A percentile compares a stretch with the other conserved stretches of the same genome.
Conservation (phyloP, 331 rosid genomes). For the Quercus tomentella region DNA sequence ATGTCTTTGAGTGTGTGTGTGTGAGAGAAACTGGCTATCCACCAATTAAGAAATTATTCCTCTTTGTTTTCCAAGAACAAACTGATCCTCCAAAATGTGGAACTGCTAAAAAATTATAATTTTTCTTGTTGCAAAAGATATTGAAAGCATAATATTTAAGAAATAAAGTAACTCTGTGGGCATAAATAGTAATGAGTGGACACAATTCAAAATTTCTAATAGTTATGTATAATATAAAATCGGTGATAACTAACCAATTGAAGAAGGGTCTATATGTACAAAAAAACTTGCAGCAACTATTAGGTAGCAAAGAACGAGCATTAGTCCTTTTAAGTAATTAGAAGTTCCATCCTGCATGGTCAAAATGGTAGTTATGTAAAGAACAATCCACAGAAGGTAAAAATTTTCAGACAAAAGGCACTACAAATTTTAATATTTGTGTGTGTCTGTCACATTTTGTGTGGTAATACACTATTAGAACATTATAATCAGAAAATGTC, state of each 20-base stretch:
- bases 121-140: neutral
- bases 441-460: neutral
- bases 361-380: neutral
- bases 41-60: too few relatives aligned
- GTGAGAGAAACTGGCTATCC: neutral
- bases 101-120: rapidly evolving
- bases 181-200: neutral
- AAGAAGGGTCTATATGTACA: conserved; percentile 73
- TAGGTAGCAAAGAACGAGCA: conserved; percentile 87
- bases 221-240: neutral
- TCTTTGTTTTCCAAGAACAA: too few relatives aligned
- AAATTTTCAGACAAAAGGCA: neutral
- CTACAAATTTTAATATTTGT: neutral
- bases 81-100: too few relatives aligned
- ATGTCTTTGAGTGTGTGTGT: neutral
- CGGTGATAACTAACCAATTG: conserved; percentile 46
- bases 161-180: neutral
- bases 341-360: conserved; percentile 87
- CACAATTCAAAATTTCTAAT: neutral
- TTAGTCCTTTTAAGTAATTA: conserved; percentile 86
- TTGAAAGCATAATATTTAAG: neutral
- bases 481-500: neutral
- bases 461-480: neutral
- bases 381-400: neutral
- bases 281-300: conserved; percentile 93